A percentile compares a stretch with the other conserved stretches of the same genome.
These are phyloP conservation scores for Verticillium longisporum DNA, from an alignment of 2,329 filamentous ascomycete species.

Conservation along the genomic window DNA sequence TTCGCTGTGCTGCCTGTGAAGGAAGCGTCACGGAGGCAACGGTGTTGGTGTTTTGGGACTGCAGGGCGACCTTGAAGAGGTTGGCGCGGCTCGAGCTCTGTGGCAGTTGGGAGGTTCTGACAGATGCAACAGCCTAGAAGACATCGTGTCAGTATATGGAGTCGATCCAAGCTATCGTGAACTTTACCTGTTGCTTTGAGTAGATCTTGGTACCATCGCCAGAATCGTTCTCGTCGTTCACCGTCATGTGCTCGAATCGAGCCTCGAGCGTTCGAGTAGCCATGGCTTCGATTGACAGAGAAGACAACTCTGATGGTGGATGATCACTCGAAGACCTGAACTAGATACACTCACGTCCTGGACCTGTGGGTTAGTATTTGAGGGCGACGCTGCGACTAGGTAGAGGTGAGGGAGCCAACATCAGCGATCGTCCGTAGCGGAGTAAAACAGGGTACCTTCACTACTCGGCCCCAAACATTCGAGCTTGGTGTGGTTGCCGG, in stretches of 20 bases:
- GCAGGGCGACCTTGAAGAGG: conserved; percentile 78
- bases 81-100: conserved; percentile 64
- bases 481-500: no score
- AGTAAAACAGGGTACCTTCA: no score
- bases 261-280: conserved; percentile 73
- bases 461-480: no score
- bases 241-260: conserved; percentile 82
- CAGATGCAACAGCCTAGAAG: conserved; percentile 28
- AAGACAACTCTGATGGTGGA: not conserved
- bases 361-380: not conserved
- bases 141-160: not conserved
- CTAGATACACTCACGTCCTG: not conserved
- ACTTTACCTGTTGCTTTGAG: conserved; percentile 68
- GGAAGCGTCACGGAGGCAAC: conserved; percentile 61
- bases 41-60: conserved; percentile 65
- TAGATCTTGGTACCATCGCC: conserved; percentile 47
- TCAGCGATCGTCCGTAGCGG: no score
- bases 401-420: not conserved
- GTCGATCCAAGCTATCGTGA: not conserved
- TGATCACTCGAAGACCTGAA: not conserved
- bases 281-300: conserved; percentile 38
- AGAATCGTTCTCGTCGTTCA: conserved; percentile 79
- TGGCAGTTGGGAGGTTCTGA: conserved; percentile 35
- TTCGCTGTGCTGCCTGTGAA: conserved; percentile 56
- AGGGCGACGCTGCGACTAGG: not conserved